Conservation (phyloP, 2,329 filamentous ascomycete genomes). For the Talaromyces rugulosus region DNA sequence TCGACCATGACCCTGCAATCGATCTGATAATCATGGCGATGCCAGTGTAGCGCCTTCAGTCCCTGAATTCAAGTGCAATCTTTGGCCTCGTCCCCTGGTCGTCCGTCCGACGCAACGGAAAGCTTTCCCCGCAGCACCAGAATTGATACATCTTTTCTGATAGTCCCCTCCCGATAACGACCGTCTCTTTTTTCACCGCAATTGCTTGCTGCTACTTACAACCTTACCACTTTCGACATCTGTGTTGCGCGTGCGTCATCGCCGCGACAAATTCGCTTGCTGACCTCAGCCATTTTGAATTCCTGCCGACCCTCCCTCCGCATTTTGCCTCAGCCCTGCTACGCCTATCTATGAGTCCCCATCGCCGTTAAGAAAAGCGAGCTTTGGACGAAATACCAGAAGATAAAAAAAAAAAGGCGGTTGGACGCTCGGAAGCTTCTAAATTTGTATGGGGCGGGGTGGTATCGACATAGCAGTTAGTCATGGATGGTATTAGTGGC, state of each 20-base stretch:
- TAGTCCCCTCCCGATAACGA: neutral
- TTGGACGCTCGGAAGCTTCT: neutral
- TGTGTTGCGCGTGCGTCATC: neutral
- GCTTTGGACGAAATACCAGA: neutral
- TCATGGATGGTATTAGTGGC: constrained; percentile 35
- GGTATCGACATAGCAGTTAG: neutral
- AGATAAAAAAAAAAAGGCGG: neutral
- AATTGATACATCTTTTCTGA: neutral
- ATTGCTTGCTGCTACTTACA: neutral
- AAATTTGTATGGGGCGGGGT: neutral
- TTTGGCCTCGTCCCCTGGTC: neutral
- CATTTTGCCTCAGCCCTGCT: neutral
- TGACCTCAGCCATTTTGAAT: neutral
- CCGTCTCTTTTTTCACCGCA: neutral
- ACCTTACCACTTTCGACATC: neutral
- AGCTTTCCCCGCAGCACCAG: neutral
- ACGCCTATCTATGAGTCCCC: neutral
- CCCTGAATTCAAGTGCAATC: neutral
- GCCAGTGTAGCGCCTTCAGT: neutral
- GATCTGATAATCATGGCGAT: neutral
- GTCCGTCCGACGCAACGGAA: neutral
- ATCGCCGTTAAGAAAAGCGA: neutral
- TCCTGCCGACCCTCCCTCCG: neutral
- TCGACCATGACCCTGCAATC: neutral
- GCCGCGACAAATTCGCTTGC: neutral